Conservation (phyloP, 257 asterid genomes). For the Solanum tarijense region DNA sequence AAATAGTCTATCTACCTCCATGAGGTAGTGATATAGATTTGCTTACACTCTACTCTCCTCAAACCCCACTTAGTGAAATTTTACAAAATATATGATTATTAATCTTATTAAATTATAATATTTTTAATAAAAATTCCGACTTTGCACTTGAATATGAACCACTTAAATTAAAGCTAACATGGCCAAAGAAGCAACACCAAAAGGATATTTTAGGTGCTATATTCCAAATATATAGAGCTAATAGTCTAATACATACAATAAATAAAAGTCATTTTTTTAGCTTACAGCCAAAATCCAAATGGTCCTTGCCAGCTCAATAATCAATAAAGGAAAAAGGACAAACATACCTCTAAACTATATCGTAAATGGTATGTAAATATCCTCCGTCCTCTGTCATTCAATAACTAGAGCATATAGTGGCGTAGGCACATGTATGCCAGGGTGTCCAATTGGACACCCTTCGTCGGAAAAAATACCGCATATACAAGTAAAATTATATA, state of each 20-base stretch:
- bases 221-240: background rate
- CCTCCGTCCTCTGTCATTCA: fast-evolving
- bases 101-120: background rate
- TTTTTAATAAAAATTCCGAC: background rate
- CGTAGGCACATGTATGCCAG: no score
- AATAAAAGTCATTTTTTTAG: background rate
- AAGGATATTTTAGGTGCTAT: background rate
- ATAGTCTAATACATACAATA: background rate
- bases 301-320: background rate
- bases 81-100: no score
- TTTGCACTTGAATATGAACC: background rate
- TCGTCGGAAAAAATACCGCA: no score
- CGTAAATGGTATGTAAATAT: no score
- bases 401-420: no score
- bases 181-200: background rate
- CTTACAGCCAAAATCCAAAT: background rate
- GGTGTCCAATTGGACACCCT: no score
- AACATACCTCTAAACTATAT: no score
- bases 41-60: no score
- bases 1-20: no score
- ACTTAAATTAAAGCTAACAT: background rate
- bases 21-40: fast-evolving
- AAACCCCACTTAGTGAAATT: no score
- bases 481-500: no score
- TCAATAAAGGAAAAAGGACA: background rate